These are phyloP conservation scores for Aspergillus homomorphus DNA, from an alignment of 495 filamentous ascomycete species.

Conservation along the genomic window DNA sequence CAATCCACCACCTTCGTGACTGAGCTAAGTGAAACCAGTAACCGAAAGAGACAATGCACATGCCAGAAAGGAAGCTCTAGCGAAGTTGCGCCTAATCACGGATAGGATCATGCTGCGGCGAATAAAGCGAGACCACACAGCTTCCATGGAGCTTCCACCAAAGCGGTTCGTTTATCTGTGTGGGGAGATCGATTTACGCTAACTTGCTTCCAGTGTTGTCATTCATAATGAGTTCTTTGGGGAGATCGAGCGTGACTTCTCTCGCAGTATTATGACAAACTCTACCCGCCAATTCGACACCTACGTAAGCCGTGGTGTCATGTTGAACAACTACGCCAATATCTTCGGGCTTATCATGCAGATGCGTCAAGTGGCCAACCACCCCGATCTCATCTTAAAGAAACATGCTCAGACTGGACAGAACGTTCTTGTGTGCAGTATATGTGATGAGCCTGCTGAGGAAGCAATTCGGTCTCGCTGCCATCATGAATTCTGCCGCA, in stretches of 20 bases:
- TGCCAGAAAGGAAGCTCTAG: conserved; percentile 62
- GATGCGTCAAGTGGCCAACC: conserved; percentile 95
- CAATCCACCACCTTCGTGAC: conserved; percentile 4
- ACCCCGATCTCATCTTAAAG: conserved; percentile 90
- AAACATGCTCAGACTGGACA: conserved; percentile 81
- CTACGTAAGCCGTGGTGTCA: conserved; percentile 89
- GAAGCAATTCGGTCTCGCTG: conserved; percentile 89
- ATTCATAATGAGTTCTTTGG: conserved; percentile 93
- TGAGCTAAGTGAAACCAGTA: conserved; percentile 27
- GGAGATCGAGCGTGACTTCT: conserved; percentile 92
- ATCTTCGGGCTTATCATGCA: conserved; percentile 88
- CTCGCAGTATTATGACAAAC: conserved; percentile 91
- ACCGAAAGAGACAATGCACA: conserved; percentile 49
- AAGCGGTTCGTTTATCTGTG: conserved; percentile 57
- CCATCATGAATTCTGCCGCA: conserved; percentile 91
- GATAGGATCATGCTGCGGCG: conserved; percentile 92
- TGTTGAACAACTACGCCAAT: conserved; percentile 92
- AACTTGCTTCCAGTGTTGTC: conserved; percentile 49
- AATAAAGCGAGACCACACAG: conserved; percentile 85
- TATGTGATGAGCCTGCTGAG: conserved; percentile 94
- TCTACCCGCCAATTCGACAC: conserved; percentile 85
- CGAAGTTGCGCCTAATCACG: conserved; percentile 79
- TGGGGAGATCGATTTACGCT: background rate
- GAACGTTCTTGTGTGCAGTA: conserved; percentile 84
- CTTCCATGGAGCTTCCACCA: conserved; percentile 90